Evolutionary conservation across 495 filamentous ascomycete species (phyloP).

Genomic region (Neurospora africana): DNA sequence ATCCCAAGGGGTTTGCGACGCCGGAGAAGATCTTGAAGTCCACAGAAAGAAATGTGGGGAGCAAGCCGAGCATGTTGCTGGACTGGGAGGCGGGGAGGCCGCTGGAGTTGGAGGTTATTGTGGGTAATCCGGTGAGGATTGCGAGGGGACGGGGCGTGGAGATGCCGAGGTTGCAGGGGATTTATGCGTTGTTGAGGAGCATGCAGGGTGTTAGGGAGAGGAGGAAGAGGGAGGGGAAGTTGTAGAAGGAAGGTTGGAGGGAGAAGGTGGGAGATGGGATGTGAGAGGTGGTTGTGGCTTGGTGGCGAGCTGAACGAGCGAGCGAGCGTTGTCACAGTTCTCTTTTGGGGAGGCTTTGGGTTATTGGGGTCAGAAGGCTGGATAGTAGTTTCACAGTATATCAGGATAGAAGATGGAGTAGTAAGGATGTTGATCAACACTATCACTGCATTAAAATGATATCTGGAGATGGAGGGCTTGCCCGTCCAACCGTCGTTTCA

Average conservation of each 20-base stretch:
- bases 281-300: not conserved
- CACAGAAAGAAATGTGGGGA: conserved; percentile 44
- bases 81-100: conserved; percentile 46
- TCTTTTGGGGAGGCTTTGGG: not conserved
- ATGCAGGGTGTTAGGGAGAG: conserved; percentile 34
- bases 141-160: conserved; percentile 40
- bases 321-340: not conserved
- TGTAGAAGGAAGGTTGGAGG: conserved; percentile 6
- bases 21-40: conserved; percentile 45
- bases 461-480: not conserved
- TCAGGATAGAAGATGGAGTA: not conserved
- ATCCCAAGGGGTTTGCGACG: conserved; percentile 26
- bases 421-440: not conserved
- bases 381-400: not conserved
- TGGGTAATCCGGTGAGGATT: conserved; percentile 48
- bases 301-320: not conserved
- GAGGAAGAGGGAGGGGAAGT: conserved; percentile 21
- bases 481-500: not conserved
- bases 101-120: conserved; percentile 52
- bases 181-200: conserved; percentile 42
- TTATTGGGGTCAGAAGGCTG: not conserved
- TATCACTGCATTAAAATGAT: not conserved
- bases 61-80: conserved; percentile 48
- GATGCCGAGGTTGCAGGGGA: conserved; percentile 40
- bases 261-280: not conserved